Base-by-base conservation (phyloP, 108 stramenopile species). In the Cyclotella sp. region DNA sequence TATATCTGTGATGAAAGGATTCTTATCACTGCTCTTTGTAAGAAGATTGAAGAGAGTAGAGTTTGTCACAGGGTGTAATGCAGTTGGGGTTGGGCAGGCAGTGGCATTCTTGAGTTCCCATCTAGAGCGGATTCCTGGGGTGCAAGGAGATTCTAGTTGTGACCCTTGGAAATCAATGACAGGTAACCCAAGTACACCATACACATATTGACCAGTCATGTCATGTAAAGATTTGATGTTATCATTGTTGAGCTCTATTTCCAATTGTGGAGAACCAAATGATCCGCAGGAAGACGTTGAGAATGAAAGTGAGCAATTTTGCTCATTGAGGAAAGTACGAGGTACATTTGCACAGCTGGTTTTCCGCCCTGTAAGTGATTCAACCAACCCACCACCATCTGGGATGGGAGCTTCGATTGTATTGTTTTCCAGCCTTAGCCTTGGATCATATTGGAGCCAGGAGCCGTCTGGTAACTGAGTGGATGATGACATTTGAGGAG, bases 311-410 rank as follows among this genome's bases (percentile, higher is more conserved):
- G 60, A 49, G 47, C 87, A 88, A 24, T 42, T 42, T 44, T 63
- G 62, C 26, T 83, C 81, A 42, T 85, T 88, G 42, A 83, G 70
- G 58, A 85, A 85, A 16, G 83, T 81, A 8, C 81, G 78, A 1
- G 85, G 83, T 18, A 72, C 75, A 64, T 84, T 88, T 21, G 78
- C 55, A 28, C 83, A 84, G 14, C 68, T 43, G 1, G 74, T 75
- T 64, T 73, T 63, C 14, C 46, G 49, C 24, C 73, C 79, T 26
- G 79, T 75, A 30, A 75, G 47, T 19, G 59, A 43, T 64, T 59
- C 58, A 3, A 75, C 60, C 57, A 70, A 51, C 3, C 81, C 81
- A 27, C 81, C 81, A 2, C 81, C 81, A 57, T 82, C 81, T 19
- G 18, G 30, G 28, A 82, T 76, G 40, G 61, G 57, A 14, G 10